Evolutionary conservation across 2,329 filamentous ascomycete species (phyloP).

Genomic region (Aspergillus texensis): DNA sequence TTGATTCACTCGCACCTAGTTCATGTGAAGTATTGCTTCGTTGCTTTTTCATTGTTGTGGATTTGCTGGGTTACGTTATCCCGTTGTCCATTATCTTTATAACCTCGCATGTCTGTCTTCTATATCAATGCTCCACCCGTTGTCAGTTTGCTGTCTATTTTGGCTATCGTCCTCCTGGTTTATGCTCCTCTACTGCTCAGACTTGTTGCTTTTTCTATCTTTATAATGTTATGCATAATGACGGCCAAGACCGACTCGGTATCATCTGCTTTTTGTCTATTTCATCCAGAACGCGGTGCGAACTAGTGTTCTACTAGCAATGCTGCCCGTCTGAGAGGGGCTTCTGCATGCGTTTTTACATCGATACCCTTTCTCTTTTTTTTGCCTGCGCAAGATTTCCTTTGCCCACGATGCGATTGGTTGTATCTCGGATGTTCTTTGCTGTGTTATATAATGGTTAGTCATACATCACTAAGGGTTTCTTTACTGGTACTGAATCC

Average conservation of each 20-base stretch:
- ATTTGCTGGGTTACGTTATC: constrained; percentile 19
- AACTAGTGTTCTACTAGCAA: constrained; percentile 12
- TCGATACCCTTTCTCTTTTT: constrained; percentile 39
- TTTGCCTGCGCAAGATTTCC: background rate
- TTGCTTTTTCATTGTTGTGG: constrained; percentile 32
- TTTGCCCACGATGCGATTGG: background rate
- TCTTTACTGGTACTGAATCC: background rate
- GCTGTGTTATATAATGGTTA: constrained; percentile 1
- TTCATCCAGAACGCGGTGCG: constrained; percentile 12
- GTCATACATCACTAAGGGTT: background rate
- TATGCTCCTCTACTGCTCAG: background rate
- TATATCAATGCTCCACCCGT: background rate
- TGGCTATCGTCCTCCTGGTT: background rate
- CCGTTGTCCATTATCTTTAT: background rate
- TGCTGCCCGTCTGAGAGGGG: background rate
- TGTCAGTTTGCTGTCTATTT: background rate
- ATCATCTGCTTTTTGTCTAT: constrained; percentile 19
- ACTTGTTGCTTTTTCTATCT: background rate
- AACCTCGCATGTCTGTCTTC: background rate
- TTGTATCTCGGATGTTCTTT: constrained; percentile 5
- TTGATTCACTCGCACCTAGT: constrained; percentile 26
- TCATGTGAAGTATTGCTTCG: constrained; percentile 30
- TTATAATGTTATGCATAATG: constrained; percentile 13
- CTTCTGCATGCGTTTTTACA: constrained; percentile 21
- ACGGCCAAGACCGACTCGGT: constrained; percentile 2